A percentile compares a stretch with the other conserved stretches of the same genome.
phyloP scores from a whole-genome alignment of 164 flowering plant genomes.

The Akebia trifoliata region DNA sequence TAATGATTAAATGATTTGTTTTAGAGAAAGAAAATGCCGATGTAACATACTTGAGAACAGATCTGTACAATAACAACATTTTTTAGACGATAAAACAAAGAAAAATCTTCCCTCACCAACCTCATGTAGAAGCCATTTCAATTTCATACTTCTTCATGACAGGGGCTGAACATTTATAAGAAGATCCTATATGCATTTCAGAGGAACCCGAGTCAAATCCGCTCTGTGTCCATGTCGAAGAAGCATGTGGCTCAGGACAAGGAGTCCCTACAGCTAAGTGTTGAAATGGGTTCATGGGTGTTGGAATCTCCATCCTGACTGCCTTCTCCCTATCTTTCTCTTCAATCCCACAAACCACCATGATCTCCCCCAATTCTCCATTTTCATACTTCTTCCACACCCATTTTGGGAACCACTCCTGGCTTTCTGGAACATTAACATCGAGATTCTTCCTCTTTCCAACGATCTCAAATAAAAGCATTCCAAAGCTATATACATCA shows the following conservation, averaged over 20 bases:
- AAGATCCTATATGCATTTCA: background rate
- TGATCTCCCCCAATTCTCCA: conserved; percentile 2
- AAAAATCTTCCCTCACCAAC: background rate
- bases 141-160: conserved; percentile 1
- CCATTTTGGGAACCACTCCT: conserved; percentile 13
- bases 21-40: no score
- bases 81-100: background rate
- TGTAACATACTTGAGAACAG: no score
- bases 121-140: conserved; percentile 7
- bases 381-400: conserved; percentile 11
- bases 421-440: conserved; percentile 3
- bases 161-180: conserved; percentile 1
- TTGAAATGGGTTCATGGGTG: conserved; percentile 10
- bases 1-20: no score
- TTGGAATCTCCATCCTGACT: background rate
- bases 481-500: conserved; percentile 14
- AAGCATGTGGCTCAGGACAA: background rate
- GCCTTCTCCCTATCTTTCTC: conserved; percentile 2
- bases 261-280: background rate
- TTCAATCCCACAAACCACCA: conserved; percentile 2
- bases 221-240: background rate
- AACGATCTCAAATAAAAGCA: conserved; percentile 9
- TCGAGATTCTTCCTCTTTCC: conserved; percentile 11
- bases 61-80: no score
- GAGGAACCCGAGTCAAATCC: background rate